Evolutionary conservation across 1,284 basidiomycete species (phyloP).

Genomic region (Moesziomyces antarcticus): DNA sequence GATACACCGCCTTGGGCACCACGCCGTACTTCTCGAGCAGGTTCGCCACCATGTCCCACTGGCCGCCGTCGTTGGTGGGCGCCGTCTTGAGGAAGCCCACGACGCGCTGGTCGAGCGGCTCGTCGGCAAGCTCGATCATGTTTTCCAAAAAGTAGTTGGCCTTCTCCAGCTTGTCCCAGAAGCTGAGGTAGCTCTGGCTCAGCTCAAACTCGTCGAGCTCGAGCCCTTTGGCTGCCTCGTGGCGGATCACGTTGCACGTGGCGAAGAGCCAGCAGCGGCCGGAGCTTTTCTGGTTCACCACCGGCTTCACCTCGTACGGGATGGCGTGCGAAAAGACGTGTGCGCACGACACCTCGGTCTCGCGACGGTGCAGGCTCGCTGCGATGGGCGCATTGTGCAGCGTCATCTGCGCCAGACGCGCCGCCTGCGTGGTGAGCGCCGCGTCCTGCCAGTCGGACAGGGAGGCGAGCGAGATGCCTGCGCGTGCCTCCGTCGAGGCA

Average conservation of each 20-base stretch:
- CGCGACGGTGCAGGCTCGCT: constrained; percentile 76
- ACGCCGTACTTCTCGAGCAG: constrained; percentile 68
- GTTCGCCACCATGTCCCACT: constrained; percentile 87
- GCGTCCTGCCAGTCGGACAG: constrained; percentile 44
- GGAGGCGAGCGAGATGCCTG: constrained; percentile 34
- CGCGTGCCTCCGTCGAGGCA: constrained; percentile 3
- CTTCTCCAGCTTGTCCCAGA: constrained; percentile 82
- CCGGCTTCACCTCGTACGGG: constrained; percentile 77
- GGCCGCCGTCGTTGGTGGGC: constrained; percentile 82
- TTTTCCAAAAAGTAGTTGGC: constrained; percentile 92
- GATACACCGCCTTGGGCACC: constrained; percentile 76
- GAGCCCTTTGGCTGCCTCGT: constrained; percentile 84
- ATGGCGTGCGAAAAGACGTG: constrained; percentile 87
- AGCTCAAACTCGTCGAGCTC: constrained; percentile 88
- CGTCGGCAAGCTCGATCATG: constrained; percentile 82
- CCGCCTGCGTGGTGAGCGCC: constrained; percentile 71
- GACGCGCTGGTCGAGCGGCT: constrained; percentile 83
- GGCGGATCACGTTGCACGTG: constrained; percentile 79
- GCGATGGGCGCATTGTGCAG: constrained; percentile 80
- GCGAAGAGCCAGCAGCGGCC: constrained; percentile 57
- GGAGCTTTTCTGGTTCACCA: constrained; percentile 83
- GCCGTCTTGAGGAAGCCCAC: constrained; percentile 80
- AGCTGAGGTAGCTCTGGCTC: constrained; percentile 75
- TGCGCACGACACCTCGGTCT: constrained; percentile 75
- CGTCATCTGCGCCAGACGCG: constrained; percentile 81